These are phyloP conservation scores for Colletotrichum aenigma DNA, from an alignment of 2,329 filamentous ascomycete species.

Conservation along the genomic window DNA sequence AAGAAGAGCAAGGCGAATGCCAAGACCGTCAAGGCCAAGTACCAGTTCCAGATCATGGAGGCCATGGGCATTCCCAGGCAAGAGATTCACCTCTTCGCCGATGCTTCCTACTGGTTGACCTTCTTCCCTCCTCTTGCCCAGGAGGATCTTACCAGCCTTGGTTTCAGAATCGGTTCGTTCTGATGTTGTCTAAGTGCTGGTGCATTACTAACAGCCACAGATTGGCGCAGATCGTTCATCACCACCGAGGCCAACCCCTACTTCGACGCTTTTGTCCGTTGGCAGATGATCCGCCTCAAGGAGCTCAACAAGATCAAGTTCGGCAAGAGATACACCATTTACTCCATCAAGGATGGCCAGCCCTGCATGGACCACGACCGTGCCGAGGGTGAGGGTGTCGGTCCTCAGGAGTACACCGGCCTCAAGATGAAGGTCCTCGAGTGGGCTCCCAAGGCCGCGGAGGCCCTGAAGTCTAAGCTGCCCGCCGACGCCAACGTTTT, in stretches of 20 bases:
- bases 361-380: constrained; percentile 55
- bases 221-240: constrained; percentile 48
- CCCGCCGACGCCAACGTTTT: constrained; percentile 81
- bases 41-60: constrained; percentile 95
- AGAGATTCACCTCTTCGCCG: constrained; percentile 92
- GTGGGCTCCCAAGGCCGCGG: constrained; percentile 79
- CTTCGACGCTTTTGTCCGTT: constrained; percentile 89
- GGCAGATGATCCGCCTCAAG: constrained; percentile 95
- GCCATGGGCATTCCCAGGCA: constrained; percentile 85
- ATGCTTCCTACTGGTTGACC: constrained; percentile 89
- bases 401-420: constrained; percentile 69
- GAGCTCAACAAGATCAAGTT: constrained; percentile 93
- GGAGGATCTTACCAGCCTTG: constrained; percentile 18
- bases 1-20: constrained; percentile 92
- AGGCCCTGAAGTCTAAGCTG: constrained; percentile 76
- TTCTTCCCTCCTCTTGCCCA: constrained; percentile 69
- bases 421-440: constrained; percentile 90
- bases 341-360: constrained; percentile 71
- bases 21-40: constrained; percentile 92
- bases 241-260: constrained; percentile 97
- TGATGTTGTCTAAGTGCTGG: neutral
- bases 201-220: constrained; percentile 40
- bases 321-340: constrained; percentile 91
- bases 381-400: constrained; percentile 44
- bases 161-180: constrained; percentile 12